Percentiles rank a stretch among this genome's conserved stretches.
Conservation (phyloP, 2,329 filamentous ascomycete genomes). For the Tetracladium maxilliforme region DNA sequence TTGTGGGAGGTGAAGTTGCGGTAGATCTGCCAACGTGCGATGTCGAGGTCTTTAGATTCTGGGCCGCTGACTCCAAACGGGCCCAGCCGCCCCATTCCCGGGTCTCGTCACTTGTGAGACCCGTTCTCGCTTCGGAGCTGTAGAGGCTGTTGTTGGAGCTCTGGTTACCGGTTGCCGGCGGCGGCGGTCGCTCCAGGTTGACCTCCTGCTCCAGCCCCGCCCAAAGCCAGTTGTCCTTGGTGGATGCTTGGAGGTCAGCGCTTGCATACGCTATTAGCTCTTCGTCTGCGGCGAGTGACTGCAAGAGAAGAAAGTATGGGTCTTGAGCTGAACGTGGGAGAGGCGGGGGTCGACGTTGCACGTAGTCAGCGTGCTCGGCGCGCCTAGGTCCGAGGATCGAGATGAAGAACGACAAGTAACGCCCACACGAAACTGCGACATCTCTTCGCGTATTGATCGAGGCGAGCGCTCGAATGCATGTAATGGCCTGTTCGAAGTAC, state of each 20-base stretch:
- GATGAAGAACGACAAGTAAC: conserved; percentile 72
- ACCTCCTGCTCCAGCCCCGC: conserved; percentile 36
- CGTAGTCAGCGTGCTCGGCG: conserved; percentile 25
- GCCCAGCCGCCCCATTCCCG: conserved; percentile 71
- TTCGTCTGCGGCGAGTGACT: no score
- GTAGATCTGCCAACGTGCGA: conserved; percentile 2
- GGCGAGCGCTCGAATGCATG: conserved; percentile 57
- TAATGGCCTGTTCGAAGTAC: conserved; percentile 56
- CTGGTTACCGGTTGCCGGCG: conserved; percentile 16
- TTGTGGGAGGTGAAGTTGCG: neutral
- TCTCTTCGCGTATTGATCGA: conserved; percentile 58
- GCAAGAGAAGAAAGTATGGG: conserved; percentile 6
- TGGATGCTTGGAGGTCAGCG: conserved; percentile 71
- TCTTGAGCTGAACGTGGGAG: conserved; percentile 5
- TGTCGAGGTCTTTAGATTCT: conserved; percentile 12
- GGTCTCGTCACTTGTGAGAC: conserved; percentile 38
- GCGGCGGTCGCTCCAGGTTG: conserved; percentile 12
- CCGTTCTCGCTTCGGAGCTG: conserved; percentile 17
- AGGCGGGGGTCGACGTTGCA: no score
- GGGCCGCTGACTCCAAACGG: conserved; percentile 38
- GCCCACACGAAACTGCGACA: conserved; percentile 64
- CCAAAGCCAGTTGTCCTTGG: conserved; percentile 77
- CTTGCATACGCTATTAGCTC: conserved; percentile 79
- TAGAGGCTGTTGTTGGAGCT: conserved; percentile 28
- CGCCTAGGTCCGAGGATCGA: conserved; percentile 48